Percentiles rank a stretch among this genome's conserved stretches.
Evolutionary conservation across 345 rosid genomes (phyloP).

Genomic region (Isatis tinctoria): DNA sequence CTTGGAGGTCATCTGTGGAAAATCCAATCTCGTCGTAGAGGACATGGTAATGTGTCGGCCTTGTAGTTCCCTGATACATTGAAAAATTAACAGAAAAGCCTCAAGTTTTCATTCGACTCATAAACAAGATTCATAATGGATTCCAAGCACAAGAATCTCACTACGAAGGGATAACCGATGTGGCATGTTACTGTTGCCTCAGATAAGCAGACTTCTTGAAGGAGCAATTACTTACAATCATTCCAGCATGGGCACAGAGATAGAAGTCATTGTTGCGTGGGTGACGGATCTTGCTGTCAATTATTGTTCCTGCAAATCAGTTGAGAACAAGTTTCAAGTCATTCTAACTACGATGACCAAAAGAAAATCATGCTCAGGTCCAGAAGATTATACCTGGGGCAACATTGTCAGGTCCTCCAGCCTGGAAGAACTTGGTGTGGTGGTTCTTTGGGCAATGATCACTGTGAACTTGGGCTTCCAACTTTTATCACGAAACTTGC

Average conservation of each 20-base stretch:
- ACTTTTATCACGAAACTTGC: constrained; percentile 62
- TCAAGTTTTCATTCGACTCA: not conserved
- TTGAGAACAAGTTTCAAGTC: not conserved
- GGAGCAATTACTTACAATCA: constrained; percentile 59
- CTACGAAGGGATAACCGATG: not conserved
- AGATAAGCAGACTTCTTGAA: not conserved
- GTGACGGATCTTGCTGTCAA: constrained; percentile 74
- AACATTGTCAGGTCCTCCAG: constrained; percentile 19
- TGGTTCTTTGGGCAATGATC: constrained; percentile 89
- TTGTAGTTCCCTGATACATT: constrained; percentile 55
- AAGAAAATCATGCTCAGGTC: not conserved
- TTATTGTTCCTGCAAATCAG: constrained; percentile 51
- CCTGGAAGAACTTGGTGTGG: constrained; percentile 86
- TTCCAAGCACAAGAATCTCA: not conserved
- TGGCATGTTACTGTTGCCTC: not conserved
- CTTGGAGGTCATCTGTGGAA: constrained; percentile 63
- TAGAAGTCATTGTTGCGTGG: constrained; percentile 78
- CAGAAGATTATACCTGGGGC: not conserved
- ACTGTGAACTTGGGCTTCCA: constrained; percentile 78
- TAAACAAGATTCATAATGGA: not conserved
- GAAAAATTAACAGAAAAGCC: not conserved
- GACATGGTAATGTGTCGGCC: constrained; percentile 80
- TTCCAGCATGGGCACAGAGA: constrained; percentile 90
- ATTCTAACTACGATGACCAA: not conserved
- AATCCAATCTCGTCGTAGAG: constrained; percentile 62